phyloP scores from a whole-genome alignment of 768 basidiomycete species.

The Boletus eberwhitei region DNA sequence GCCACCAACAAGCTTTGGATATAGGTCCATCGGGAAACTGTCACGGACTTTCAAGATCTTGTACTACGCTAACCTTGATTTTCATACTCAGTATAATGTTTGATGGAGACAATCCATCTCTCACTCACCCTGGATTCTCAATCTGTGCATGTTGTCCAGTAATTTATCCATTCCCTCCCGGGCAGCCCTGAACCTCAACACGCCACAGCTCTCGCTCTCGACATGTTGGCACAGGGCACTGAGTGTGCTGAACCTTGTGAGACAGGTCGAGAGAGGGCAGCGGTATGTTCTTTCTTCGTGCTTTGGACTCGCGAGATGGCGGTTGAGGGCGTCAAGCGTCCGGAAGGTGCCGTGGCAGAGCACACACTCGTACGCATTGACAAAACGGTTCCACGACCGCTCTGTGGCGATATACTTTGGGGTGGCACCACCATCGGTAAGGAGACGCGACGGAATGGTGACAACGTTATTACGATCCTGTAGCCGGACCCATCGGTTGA shows the following conservation, averaged over 20 bases:
- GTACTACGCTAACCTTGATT: constrained; percentile 11
- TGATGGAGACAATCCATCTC: not conserved
- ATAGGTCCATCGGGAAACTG: constrained; percentile 3
- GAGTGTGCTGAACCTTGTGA: constrained; percentile 43
- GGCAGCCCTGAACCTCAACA: constrained; percentile 45
- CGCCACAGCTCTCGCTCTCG: constrained; percentile 59
- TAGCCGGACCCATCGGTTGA: constrained; percentile 36
- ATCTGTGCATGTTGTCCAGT: constrained; percentile 12
- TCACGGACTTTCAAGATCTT: constrained; percentile 26
- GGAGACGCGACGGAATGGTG: constrained; percentile 52
- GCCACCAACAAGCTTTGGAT: constrained; percentile 16
- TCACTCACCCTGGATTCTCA: constrained; percentile 16
- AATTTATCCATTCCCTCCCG: constrained; percentile 38
- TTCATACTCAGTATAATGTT: constrained; percentile 6
- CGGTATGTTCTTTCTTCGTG: constrained; percentile 53
- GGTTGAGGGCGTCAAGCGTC: constrained; percentile 47
- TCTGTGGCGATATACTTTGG: constrained; percentile 30
- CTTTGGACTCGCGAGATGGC: constrained; percentile 60
- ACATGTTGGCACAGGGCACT: constrained; percentile 64
- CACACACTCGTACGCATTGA: constrained; percentile 54
- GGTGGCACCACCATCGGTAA: constrained; percentile 30
- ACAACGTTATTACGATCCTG: constrained; percentile 47
- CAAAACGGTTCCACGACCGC: constrained; percentile 38
- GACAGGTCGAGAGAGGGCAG: constrained; percentile 51
- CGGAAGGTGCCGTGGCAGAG: constrained; percentile 49